phyloP scores from a whole-genome alignment of 1,284 basidiomycete species.

The Laetiporus sulphureus region DNA sequence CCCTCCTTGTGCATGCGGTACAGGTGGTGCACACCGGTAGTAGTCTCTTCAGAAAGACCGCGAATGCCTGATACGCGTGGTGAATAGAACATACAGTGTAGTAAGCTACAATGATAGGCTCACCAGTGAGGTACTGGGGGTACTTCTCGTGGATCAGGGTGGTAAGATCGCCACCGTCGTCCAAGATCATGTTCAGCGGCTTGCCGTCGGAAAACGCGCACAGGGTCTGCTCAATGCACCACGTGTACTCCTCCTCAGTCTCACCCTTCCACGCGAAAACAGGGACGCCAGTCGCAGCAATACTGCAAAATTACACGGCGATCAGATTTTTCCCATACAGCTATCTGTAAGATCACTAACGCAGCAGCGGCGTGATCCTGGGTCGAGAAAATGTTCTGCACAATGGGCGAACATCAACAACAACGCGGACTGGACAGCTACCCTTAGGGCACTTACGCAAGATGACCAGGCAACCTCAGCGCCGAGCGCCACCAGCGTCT shows the following conservation, averaged over 20 bases:
- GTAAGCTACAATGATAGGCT: too few relatives aligned
- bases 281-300: slow-evolving; percentile 96
- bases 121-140: slow-evolving; percentile 80
- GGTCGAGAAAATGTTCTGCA: slow-evolving; percentile 97
- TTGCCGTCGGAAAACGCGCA: slow-evolving; percentile 75
- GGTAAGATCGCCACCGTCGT: slow-evolving; percentile 98
- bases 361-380: slow-evolving; percentile 98
- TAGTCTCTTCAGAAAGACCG: slow-evolving; percentile 98
- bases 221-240: slow-evolving; percentile 98
- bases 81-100: too few relatives aligned
- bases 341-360: slow-evolving; percentile 39
- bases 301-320: slow-evolving; percentile 54
- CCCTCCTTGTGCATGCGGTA: slow-evolving; percentile 98
- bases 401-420: slow-evolving; percentile 1
- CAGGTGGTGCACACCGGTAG: slow-evolving; percentile 98
- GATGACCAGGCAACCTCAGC: slow-evolving; percentile 99
- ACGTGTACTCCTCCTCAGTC: slow-evolving; percentile 97
- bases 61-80: slow-evolving; percentile 71
- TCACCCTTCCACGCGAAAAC: slow-evolving; percentile 99
- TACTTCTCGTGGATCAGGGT: slow-evolving; percentile 94
- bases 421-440: too few relatives aligned
- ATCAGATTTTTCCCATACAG: slow-evolving; percentile 1
- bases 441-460: slow-evolving; percentile 53
- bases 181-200: slow-evolving; percentile 97
- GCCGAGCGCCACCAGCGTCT: slow-evolving; percentile 91